Evolutionary conservation across 345 rosid genomes (phyloP), one percentile per base, ranked within the genome.

Genomic region (Carallia brachiata): DNA sequence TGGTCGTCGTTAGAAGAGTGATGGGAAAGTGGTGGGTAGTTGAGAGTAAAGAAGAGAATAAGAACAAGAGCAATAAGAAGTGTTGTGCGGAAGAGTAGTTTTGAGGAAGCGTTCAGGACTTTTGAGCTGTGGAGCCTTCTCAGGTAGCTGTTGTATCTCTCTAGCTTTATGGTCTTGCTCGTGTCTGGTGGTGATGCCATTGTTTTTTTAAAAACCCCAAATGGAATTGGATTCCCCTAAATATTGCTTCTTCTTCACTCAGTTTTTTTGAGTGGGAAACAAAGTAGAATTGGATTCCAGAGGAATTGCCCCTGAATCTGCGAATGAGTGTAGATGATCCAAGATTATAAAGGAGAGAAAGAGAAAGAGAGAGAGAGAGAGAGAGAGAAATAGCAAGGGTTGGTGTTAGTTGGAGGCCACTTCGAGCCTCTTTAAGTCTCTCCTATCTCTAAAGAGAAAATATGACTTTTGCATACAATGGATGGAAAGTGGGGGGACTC

Each of bases 121-220:
- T 86, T 91, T 5, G 97, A 90, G 72, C 86, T 85, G 69, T 90
- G 91, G 30, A 94, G 77, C 57, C 82, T 78, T 3, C 96, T 86
- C 72, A 94, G 63, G 72, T 94, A 94, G 77, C 92, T 94, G 73
- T 94, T 87, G 89, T 90, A 94, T 36, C 97, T 84, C 77, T 94
- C 98, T 7, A 91, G 71, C 84, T 94, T 94, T 15, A 88, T 75
- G 62, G 95, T 91, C 76, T 94, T 94, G 86, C 97, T 84, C 12
- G 92, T 87, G 78, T 91, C 97, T 6, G 90, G 84, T 0, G 95
- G 84, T 0, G 89, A 65, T 13, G 88, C 89, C 89, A 90, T 90
- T 23, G 23, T 23, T 23, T 23, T 23, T 82, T 44, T 16, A 13
- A 44, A 13, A 44, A 15, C 16, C 23, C 23, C 23, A 23, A 44